These are phyloP conservation scores for Aspergillus indologenus DNA, from an alignment of 495 filamentous ascomycete species.

Conservation along the genomic window DNA sequence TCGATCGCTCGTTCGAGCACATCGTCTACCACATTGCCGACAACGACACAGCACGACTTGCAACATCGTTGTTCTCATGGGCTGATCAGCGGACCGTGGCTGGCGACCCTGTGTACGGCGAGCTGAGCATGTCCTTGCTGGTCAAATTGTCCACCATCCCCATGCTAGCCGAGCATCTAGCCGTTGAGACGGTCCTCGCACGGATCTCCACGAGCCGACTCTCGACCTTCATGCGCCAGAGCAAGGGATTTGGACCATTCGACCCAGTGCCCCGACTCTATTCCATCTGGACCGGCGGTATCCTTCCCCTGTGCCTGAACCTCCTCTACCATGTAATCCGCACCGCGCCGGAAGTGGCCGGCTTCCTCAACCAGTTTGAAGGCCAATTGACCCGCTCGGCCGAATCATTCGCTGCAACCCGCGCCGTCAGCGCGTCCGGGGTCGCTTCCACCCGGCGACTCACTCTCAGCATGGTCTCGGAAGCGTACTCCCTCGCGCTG, in stretches of 20 bases:
- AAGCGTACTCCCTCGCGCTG: constrained; percentile 73
- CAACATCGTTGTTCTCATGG: constrained; percentile 90
- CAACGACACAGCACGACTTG: constrained; percentile 67
- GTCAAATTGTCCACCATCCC: constrained; percentile 81
- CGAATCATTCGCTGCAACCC: constrained; percentile 56
- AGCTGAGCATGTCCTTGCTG: constrained; percentile 81
- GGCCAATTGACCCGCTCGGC: constrained; percentile 63
- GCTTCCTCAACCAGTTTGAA: constrained; percentile 82
- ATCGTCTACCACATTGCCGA: constrained; percentile 64
- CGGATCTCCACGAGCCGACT: constrained; percentile 76
- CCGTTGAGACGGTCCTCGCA: constrained; percentile 75
- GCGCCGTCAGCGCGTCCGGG: constrained; percentile 28
- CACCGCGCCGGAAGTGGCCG: constrained; percentile 75
- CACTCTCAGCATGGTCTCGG: constrained; percentile 65
- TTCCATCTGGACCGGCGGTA: constrained; percentile 80
- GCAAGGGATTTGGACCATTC: constrained; percentile 68
- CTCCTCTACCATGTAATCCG: constrained; percentile 77
- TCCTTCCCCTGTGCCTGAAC: constrained; percentile 88
- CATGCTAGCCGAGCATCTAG: constrained; percentile 82
- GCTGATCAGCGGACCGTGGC: constrained; percentile 68
- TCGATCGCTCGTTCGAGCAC: constrained; percentile 49
- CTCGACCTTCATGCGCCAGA: constrained; percentile 63
- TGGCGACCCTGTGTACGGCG: constrained; percentile 91
- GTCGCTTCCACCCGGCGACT: constrained; percentile 47
- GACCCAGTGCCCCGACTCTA: constrained; percentile 58